Conservation (phyloP, 192 early-diverging fungal species). For the Coemansia sp. region DNA sequence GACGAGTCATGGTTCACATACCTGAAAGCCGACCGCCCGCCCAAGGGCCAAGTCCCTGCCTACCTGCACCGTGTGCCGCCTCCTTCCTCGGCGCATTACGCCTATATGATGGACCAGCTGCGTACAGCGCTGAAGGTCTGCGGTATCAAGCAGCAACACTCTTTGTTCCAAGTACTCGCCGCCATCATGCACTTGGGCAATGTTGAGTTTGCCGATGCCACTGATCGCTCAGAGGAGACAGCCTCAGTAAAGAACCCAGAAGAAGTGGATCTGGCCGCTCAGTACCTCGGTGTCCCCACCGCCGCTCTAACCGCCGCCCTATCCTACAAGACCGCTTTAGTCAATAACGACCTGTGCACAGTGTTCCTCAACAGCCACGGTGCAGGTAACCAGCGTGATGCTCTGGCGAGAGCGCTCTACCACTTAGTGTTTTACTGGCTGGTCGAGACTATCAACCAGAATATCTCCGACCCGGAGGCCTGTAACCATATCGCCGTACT, state of each 20-base stretch:
- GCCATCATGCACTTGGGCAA: constrained; percentile 90
- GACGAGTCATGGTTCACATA: constrained; percentile 49
- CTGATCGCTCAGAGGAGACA: constrained; percentile 73
- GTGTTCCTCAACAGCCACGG: constrained; percentile 77
- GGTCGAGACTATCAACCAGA: constrained; percentile 79
- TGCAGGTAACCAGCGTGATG: constrained; percentile 73
- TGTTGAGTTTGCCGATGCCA: constrained; percentile 73
- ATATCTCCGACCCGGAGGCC: constrained; percentile 63
- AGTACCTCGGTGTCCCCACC: constrained; percentile 82
- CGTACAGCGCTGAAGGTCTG: constrained; percentile 64
- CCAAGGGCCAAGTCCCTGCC: constrained; percentile 27
- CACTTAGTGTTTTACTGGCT: constrained; percentile 82
- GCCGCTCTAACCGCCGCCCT: constrained; percentile 76
- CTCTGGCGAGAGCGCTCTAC: constrained; percentile 74
- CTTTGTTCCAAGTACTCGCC: constrained; percentile 83
- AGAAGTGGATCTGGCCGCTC: constrained; percentile 76
- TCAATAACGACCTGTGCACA: constrained; percentile 81
- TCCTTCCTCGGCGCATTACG: constrained; percentile 67
- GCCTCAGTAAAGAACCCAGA: constrained; percentile 80
- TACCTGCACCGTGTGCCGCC: background rate
- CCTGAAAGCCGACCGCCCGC: constrained; percentile 33
- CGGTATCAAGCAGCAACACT: constrained; percentile 68
- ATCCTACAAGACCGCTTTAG: constrained; percentile 82
- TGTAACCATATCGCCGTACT: constrained; percentile 85
- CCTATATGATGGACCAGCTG: constrained; percentile 77